Evolutionary conservation across 768 basidiomycete species (phyloP).

Genomic region (Tricholoma terreum): DNA sequence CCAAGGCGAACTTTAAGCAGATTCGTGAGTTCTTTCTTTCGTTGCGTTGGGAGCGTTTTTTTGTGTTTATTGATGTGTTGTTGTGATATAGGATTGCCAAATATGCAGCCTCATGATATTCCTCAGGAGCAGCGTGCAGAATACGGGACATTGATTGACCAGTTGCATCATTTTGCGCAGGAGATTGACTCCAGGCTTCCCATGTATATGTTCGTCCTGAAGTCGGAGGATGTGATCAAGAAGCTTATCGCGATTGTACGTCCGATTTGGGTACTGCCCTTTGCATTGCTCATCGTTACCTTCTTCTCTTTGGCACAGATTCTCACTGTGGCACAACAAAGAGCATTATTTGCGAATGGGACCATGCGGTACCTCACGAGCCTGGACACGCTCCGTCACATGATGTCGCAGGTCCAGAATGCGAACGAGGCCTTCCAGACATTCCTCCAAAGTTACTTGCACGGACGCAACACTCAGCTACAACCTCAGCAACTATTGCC

Average conservation of each 20-base stretch:
- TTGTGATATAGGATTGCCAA: slow-evolving; percentile 29
- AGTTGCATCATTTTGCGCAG: slow-evolving; percentile 38
- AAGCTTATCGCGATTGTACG: slow-evolving; percentile 56
- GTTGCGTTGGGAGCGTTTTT: background rate
- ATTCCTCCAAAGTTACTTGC: slow-evolving; percentile 12
- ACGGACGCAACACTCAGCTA: slow-evolving; percentile 15
- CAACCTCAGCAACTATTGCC: slow-evolving; percentile 16
- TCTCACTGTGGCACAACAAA: slow-evolving; percentile 44
- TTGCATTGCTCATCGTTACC: background rate
- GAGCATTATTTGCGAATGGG: slow-evolving; percentile 32
- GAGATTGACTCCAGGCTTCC: slow-evolving; percentile 54
- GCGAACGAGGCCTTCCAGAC: slow-evolving; percentile 6
- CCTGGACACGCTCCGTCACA: slow-evolving; percentile 38
- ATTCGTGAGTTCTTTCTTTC: slow-evolving; percentile 6
- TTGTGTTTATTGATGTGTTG: background rate
- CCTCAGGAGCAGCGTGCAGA: slow-evolving; percentile 53
- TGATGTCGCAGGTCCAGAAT: slow-evolving; percentile 28
- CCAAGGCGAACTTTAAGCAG: slow-evolving; percentile 2
- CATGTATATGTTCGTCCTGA: slow-evolving; percentile 43
- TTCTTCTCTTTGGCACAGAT: slow-evolving; percentile 29
- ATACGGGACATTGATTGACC: slow-evolving; percentile 50
- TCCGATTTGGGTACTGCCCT: slow-evolving; percentile 5
- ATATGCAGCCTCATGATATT: slow-evolving; percentile 36
- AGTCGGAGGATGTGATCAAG: slow-evolving; percentile 46
- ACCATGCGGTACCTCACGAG: slow-evolving; percentile 41